phyloP scores from a whole-genome alignment of 1,284 basidiomycete genomes.

The Boletus smithii region DNA sequence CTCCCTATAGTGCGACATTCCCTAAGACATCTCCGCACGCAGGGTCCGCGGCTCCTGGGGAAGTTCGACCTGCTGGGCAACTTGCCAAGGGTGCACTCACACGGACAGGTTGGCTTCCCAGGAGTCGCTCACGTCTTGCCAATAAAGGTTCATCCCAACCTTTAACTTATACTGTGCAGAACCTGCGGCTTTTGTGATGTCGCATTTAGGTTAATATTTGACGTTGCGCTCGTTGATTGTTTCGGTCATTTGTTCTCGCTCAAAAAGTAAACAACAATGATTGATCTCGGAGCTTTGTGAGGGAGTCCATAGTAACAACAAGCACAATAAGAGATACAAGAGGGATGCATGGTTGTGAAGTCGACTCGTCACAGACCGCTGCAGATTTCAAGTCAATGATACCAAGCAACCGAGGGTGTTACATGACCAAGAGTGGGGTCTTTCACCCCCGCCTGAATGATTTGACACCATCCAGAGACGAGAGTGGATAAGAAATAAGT shows the following conservation, averaged over 20 bases:
- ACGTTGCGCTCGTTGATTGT: conserved; percentile 15
- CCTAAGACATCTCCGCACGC: conserved; percentile 39
- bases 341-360: conserved; percentile 9
- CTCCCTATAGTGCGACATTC: conserved; percentile 23
- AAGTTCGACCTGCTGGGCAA: conserved; percentile 46
- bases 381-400: conserved; percentile 8
- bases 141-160: conserved; percentile 12
- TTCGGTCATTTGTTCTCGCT: conserved; percentile 3
- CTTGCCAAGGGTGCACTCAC: conserved; percentile 48
- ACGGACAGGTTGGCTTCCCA: conserved; percentile 31
- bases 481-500: conserved; percentile 22
- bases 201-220: background rate
- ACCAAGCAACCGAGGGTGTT: conserved; percentile 25
- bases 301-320: conserved; percentile 13
- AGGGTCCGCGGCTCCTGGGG: conserved; percentile 49
- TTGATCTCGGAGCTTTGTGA: too few relatives aligned
- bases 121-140: conserved; percentile 17
- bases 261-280: conserved; percentile 9
- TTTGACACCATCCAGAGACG: conserved; percentile 13
- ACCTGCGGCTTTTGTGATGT: conserved; percentile 22
- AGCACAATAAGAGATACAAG: conserved; percentile 16
- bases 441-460: conserved; percentile 13
- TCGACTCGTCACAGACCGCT: conserved; percentile 12
- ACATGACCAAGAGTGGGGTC: conserved; percentile 29
- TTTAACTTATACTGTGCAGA: conserved; percentile 21